Base-by-base conservation (phyloP, 192 early-diverging fungal species). In the Powellomyces hirtus region DNA sequence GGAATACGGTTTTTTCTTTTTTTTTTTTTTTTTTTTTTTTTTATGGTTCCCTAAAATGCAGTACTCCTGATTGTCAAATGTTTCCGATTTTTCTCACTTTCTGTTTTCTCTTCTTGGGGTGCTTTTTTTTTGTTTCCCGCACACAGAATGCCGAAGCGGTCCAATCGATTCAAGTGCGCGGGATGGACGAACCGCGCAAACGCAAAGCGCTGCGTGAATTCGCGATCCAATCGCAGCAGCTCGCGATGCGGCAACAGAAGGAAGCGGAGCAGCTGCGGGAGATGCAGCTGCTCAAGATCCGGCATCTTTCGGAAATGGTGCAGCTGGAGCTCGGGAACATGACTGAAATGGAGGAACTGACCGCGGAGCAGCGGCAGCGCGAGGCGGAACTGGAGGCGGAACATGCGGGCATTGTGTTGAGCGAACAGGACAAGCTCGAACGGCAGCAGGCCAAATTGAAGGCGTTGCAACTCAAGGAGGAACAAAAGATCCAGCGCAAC, bases 221-320 rank as follows among this genome's bases (percentile, higher is more conserved):
- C 30, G 64, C 45, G 24, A 61, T 73, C 35, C 44, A 37, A 1
- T 57, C 71, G 35, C 71, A 73, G 36, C 71, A 73, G 56, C 71
- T 73, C 49, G n/a, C 55, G 6, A 66, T 73, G 71, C 14, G 22
- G 42, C 71, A 73, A 59, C 71, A 73, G 40, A 73, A 73, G 52
- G 71, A 73, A 35, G 59, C 71, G 14, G 77, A 79, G 29, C 69
- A 79, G n/a, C 61, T 75, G 8, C 69, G 70, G 20, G 77, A 79
- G 44, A 49, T 72, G 18, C 77, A 79, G 50, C 71, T 76, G 29
- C 45, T 76, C 22, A 71, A 72, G 24, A 55, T 79, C 37, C 69
- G 70, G n/a, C 77, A 79, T 38, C 26, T 57, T 18, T 53, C 56
- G 14, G 62, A 71, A 36, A 22, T 66, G 27, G 46, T 60, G 2